Evolutionary conservation across 352 stramenopile species (phyloP).

Genomic region (Blastocystis sp.): DNA sequence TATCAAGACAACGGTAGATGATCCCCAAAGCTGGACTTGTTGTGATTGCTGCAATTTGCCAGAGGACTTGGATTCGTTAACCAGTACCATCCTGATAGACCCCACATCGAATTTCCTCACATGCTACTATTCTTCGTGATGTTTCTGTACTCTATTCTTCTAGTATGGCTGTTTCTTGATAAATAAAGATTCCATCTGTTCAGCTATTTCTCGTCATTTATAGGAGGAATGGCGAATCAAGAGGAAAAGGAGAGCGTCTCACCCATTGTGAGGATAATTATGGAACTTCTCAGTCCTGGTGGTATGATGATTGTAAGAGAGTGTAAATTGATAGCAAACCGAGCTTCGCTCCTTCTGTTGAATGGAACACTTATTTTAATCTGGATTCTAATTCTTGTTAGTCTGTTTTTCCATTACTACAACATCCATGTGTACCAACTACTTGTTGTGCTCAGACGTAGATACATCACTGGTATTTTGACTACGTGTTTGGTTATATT

Average conservation of each 20-base stretch:
- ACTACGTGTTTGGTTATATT: constrained; percentile 32
- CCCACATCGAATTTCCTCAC: background rate
- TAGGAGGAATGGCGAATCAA: background rate
- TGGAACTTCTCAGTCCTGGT: constrained; percentile 22
- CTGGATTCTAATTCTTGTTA: constrained; percentile 44
- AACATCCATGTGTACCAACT: constrained; percentile 47
- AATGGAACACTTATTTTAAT: constrained; percentile 32
- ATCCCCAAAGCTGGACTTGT: background rate
- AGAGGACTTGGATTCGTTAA: background rate
- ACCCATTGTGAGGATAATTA: constrained; percentile 30
- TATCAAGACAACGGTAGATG: background rate
- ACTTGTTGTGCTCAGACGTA: background rate
- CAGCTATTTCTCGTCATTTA: constrained; percentile 15
- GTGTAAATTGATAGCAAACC: background rate
- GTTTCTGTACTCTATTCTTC: background rate
- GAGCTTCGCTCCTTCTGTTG: constrained; percentile 23
- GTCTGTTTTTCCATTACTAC: constrained; percentile 44
- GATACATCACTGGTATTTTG: constrained; percentile 34
- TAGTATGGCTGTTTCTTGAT: constrained; percentile 7
- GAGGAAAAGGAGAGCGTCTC: background rate
- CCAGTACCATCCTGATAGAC: background rate
- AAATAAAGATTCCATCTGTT: background rate
- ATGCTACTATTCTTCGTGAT: background rate
- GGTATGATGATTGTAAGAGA: background rate
- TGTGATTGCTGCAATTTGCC: background rate